Base-by-base conservation (phyloP, 2,329 filamentous ascomycete genomes). In the Fusarium lateritium region DNA sequence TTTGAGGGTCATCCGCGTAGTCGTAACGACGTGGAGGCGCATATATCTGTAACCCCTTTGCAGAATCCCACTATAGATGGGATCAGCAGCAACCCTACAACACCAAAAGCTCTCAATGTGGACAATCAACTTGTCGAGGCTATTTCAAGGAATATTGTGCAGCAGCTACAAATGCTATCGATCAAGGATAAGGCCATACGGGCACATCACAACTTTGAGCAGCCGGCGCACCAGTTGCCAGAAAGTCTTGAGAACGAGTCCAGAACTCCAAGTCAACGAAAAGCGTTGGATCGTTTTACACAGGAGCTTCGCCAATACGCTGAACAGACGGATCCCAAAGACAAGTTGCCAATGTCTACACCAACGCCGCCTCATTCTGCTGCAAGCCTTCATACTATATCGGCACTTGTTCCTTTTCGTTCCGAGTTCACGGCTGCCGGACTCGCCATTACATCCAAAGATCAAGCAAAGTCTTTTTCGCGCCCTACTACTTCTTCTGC, bases 371-470 rank as follows among this genome's bases (percentile, higher is more conserved):
- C 80, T 2, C 78, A 79, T 14, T 83, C 83, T 4, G 79, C 75
- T n/a, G 69, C 75, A 49, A 87, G 82, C 42, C 76, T 83, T 45
- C 81, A 83, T 61, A 89, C 87, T 3, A 79, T 89, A 19, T 80
- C 83, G 26, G 85, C 84, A 31, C 76, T 89, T 4, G 73, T 87
- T 26, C 86, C 86, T 3, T 89, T 84, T 70, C 83, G 81, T 46
- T 78, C 82, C 6, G 82, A 89, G 62, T 88, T 89, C 64, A 79
- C 78, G 57, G 81, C 81, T 58, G 86, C 84, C 55, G 86, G 86
- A 2, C 79, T 89, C 50, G 86, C 86, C 3, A 83, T 89, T 2
- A 89, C 87, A 13, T 88, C 87, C 36, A 76, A 76, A 45, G 65
- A 79, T 66, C 62, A 86, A 83, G 68, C 83, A 82, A 75, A 79